Evolutionary conservation across 179 eudicot species (phyloP).

Genomic region (Gypsophila paniculata): DNA sequence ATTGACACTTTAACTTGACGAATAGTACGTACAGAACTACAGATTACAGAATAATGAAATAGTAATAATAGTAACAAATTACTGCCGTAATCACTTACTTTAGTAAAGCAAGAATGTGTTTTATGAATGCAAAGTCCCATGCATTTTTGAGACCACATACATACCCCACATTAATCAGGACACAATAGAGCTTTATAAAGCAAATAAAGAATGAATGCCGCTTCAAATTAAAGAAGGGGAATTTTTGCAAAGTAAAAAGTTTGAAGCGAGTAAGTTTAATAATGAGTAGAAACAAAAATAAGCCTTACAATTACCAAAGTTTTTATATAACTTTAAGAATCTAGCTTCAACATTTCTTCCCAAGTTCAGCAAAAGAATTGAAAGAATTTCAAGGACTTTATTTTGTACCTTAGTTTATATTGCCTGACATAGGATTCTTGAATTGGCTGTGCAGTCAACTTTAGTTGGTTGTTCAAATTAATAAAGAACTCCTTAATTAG

Average conservation of each 20-base stretch:
- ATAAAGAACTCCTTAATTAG: not conserved
- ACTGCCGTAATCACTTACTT: not conserved
- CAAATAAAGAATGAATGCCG: constrained; percentile 10
- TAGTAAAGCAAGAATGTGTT: constrained; percentile 17
- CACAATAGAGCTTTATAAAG: constrained; percentile 37
- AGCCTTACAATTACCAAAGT: constrained; percentile 31
- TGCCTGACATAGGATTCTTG: not conserved
- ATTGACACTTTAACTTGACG: too few species aligned
- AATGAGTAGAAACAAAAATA: constrained; percentile 28
- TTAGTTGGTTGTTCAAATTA: not conserved
- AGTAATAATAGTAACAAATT: not conserved
- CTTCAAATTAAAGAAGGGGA: constrained; percentile 31
- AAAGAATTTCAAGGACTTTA: constrained; percentile 15
- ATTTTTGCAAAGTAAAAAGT: constrained; percentile 33
- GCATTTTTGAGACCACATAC: constrained; percentile 34
- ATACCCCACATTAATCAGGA: constrained; percentile 30
- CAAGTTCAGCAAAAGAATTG: constrained; percentile 1
- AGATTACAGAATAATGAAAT: too few species aligned
- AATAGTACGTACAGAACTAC: too few species aligned
- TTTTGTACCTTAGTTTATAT: constrained; percentile 10
- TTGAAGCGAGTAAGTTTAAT: constrained; percentile 21
- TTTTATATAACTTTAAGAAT: constrained; percentile 32
- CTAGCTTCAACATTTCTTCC: constrained; percentile 19
- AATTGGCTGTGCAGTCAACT: not conserved
- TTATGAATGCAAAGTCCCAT: constrained; percentile 29